Percentiles rank a stretch among this genome's conserved stretches.
Evolutionary conservation across 345 rosid species (phyloP).

Genomic region (Pelargonium nanum): DNA sequence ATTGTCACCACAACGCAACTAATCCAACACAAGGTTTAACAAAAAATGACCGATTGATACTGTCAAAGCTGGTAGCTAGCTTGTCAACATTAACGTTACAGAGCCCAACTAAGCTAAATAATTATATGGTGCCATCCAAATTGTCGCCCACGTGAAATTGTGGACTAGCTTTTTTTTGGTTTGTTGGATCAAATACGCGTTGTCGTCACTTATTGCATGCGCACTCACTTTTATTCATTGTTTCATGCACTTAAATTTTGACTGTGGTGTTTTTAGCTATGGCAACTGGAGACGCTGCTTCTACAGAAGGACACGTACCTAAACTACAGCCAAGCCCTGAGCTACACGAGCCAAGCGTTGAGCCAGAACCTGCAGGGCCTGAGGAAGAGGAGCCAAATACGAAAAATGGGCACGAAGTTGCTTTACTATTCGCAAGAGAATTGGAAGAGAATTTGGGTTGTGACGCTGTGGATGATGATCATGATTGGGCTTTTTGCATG

Average conservation of each 20-base stretch:
- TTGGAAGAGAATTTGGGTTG: constrained; percentile 92
- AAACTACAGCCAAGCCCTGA: constrained; percentile 88
- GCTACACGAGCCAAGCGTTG: constrained; percentile 95
- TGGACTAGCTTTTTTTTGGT: background rate
- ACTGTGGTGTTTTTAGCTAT: constrained; percentile 48
- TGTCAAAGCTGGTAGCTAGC: background rate
- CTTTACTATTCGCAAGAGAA: constrained; percentile 69
- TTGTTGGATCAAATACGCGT: background rate
- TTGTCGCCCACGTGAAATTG: background rate
- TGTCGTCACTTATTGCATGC: background rate
- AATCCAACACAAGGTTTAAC: background rate
- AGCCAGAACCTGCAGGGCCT: constrained; percentile 97
- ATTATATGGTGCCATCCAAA: too few species aligned
- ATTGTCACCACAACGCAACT: background rate
- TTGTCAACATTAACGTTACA: too few species aligned
- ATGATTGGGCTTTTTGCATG: constrained; percentile 79
- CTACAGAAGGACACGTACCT: constrained; percentile 92
- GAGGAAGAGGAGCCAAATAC: constrained; percentile 40
- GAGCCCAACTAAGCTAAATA: too few species aligned
- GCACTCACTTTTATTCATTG: background rate
- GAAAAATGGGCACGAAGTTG: constrained; percentile 39
- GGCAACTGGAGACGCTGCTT: constrained; percentile 97
- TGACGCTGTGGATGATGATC: constrained; percentile 63
- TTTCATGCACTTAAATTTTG: background rate
- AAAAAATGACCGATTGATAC: background rate